These are phyloP conservation scores for Gossypioides kirkii DNA, from an alignment of 345 rosid genomes.

Conservation along the genomic window DNA sequence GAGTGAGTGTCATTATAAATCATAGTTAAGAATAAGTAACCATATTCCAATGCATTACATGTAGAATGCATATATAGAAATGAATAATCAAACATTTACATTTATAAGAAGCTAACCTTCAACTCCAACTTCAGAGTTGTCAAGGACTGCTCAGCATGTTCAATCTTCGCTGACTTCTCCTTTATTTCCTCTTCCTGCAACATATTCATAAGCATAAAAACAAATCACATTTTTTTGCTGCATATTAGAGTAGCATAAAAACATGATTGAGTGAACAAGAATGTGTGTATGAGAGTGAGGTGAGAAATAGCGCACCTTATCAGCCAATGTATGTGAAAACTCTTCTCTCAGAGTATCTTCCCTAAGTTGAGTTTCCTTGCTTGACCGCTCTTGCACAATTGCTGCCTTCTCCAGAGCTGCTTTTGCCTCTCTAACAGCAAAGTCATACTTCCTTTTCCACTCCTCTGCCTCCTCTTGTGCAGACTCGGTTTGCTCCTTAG, in stretches of 20 bases:
- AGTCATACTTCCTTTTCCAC: constrained; percentile 91
- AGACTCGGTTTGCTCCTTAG: constrained; percentile 76
- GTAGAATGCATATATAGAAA: not conserved
- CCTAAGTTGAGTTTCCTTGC: constrained; percentile 73
- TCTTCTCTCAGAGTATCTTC: constrained; percentile 87
- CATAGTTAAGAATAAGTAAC: not conserved
- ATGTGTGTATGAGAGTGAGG: not conserved
- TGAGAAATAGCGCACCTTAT: constrained; percentile 47
- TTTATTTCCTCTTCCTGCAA: constrained; percentile 81
- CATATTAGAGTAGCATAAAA: not conserved
- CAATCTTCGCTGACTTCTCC: constrained; percentile 62
- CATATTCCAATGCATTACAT: not conserved
- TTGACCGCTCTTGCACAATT: constrained; percentile 66
- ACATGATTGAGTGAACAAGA: not conserved
- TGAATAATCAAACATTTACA: not conserved
- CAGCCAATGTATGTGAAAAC: constrained; percentile 48
- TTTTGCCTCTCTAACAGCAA: constrained; percentile 83
- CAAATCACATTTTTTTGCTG: not conserved
- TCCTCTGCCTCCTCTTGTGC: constrained; percentile 90
- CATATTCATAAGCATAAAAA: constrained; percentile 17
- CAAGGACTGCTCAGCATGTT: constrained; percentile 74
- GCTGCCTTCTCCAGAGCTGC: constrained; percentile 93
- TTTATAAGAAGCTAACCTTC: constrained; percentile 51
- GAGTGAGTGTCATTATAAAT: not conserved
- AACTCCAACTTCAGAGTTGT: constrained; percentile 74